phyloP scores from a whole-genome alignment of 2,329 filamentous ascomycete genomes.

The Phyllosticta citrichinensis region DNA sequence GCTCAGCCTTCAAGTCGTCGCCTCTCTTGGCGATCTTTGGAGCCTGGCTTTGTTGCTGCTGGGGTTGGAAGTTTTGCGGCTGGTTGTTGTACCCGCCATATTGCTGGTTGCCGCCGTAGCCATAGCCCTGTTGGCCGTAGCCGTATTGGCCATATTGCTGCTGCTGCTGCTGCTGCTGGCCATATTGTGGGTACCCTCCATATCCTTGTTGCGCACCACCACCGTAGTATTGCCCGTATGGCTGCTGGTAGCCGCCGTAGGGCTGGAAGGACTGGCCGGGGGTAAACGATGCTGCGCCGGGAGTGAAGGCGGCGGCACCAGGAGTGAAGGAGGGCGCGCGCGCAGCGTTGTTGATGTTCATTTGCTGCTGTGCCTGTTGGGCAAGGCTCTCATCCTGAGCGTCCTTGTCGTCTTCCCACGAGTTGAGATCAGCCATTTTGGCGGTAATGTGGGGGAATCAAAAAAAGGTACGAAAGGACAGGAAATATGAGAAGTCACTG shows the following conservation, averaged over 20 bases:
- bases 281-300: constrained; percentile 59
- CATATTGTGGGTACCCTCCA: constrained; percentile 16
- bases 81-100: constrained; percentile 8
- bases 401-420: constrained; percentile 80
- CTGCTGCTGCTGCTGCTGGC: constrained; percentile 40
- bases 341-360: constrained; percentile 57
- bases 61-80: constrained; percentile 9
- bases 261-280: constrained; percentile 60
- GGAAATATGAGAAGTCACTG: background rate
- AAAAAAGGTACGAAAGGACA: background rate
- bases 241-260: constrained; percentile 32
- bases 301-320: constrained; percentile 61
- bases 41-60: constrained; percentile 32
- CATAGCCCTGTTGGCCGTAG: constrained; percentile 29
- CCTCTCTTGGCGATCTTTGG: constrained; percentile 56
- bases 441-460: constrained; percentile 2
- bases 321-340: constrained; percentile 52
- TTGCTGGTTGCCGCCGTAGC: constrained; percentile 1
- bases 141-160: constrained; percentile 44
- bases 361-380: constrained; percentile 63
- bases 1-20: constrained; percentile 34
- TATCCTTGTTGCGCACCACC: constrained; percentile 6
- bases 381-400: constrained; percentile 69
- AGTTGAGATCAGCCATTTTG: constrained; percentile 79
- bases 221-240: constrained; percentile 30